Evolutionary conservation across 345 rosid species (phyloP).

Genomic region (Eucalyptus urophylla): DNA sequence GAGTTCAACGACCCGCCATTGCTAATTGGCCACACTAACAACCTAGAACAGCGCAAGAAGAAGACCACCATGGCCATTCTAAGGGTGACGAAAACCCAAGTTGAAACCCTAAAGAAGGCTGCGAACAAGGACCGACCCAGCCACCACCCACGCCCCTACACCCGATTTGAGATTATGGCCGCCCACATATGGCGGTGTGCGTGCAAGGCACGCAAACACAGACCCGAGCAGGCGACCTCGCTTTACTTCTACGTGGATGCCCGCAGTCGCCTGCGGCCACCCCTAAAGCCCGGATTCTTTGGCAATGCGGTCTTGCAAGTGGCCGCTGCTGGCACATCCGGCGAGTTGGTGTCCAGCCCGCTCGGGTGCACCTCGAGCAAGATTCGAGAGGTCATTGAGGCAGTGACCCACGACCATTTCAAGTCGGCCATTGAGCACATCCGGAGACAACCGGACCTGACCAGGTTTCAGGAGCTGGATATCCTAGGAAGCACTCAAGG

Average conservation of each 20-base stretch:
- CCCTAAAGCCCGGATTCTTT: too few relatives aligned
- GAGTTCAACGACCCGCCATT: constrained; percentile 38
- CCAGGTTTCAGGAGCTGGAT: constrained; percentile 22
- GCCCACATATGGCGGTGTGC: constrained; percentile 24
- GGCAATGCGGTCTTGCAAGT: too few relatives aligned
- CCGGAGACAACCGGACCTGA: too few relatives aligned
- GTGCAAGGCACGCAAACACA: constrained; percentile 18
- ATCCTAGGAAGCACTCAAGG: constrained; percentile 25
- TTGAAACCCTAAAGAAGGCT: constrained; percentile 23
- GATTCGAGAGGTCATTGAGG: too few relatives aligned
- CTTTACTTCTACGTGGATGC: too few relatives aligned
- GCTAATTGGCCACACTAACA: constrained; percentile 15
- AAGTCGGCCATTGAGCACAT: too few relatives aligned
- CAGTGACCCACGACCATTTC: too few relatives aligned
- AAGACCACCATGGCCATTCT: constrained; percentile 28
- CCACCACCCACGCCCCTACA: constrained; percentile 13
- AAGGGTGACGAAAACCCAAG: constrained; percentile 22
- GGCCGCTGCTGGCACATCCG: too few relatives aligned
- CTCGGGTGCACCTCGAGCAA: too few relatives aligned
- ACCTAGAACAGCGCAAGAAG: constrained; percentile 20
- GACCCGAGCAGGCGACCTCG: too few relatives aligned
- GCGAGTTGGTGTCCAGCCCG: too few relatives aligned
- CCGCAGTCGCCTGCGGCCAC: too few relatives aligned
- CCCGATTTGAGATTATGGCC: constrained; percentile 18
- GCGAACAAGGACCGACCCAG: constrained; percentile 9